Conservation (phyloP, 352 stramenopile genomes). For the Globisporangium camurandrum region DNA sequence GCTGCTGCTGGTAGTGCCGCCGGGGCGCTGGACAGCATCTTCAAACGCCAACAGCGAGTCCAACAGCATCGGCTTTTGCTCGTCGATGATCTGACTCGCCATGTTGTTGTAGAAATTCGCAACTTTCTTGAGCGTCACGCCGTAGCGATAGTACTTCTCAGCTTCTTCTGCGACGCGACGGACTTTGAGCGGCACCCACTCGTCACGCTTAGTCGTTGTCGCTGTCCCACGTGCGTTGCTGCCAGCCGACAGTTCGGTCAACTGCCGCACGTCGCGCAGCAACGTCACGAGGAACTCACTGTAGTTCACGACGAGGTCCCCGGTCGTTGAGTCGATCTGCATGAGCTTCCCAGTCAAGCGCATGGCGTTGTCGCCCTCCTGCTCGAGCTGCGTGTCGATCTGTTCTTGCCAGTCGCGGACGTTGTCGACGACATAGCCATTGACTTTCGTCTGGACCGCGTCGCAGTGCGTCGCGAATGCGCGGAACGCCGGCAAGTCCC, state of each 20-base stretch:
- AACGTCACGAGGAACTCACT: slow-evolving; percentile 91
- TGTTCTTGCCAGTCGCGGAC: slow-evolving; percentile 84
- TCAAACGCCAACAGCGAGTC: slow-evolving; percentile 91
- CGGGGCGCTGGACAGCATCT: slow-evolving; percentile 61
- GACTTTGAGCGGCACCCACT: slow-evolving; percentile 64
- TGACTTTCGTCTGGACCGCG: slow-evolving; percentile 38
- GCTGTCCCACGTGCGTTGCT: slow-evolving; percentile 6
- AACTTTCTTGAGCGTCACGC: slow-evolving; percentile 93
- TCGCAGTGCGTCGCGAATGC: slow-evolving; percentile 48
- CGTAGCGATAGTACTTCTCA: slow-evolving; percentile 93
- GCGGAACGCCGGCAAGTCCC: slow-evolving; percentile 57
- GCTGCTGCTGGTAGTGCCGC: slow-evolving; percentile 14
- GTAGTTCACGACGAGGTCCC: slow-evolving; percentile 90
- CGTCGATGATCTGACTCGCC: slow-evolving; percentile 90
- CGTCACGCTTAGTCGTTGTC: slow-evolving; percentile 14
- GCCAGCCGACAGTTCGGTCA: slow-evolving; percentile 81
- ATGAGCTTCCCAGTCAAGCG: slow-evolving; percentile 84
- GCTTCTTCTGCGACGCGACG: slow-evolving; percentile 74
- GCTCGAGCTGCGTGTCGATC: slow-evolving; percentile 57
- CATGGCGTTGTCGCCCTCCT: slow-evolving; percentile 50
- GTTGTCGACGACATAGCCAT: slow-evolving; percentile 65
- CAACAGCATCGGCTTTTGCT: slow-evolving; percentile 93
- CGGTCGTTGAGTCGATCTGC: slow-evolving; percentile 87
- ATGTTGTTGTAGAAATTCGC: slow-evolving; percentile 97
- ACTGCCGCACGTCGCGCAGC: slow-evolving; percentile 87